A percentile compares a stretch with the other conserved stretches of the same genome.
These are phyloP conservation scores for Microsporum audouinii DNA, from an alignment of 2,329 filamentous ascomycete genomes.

Conservation along the genomic window DNA sequence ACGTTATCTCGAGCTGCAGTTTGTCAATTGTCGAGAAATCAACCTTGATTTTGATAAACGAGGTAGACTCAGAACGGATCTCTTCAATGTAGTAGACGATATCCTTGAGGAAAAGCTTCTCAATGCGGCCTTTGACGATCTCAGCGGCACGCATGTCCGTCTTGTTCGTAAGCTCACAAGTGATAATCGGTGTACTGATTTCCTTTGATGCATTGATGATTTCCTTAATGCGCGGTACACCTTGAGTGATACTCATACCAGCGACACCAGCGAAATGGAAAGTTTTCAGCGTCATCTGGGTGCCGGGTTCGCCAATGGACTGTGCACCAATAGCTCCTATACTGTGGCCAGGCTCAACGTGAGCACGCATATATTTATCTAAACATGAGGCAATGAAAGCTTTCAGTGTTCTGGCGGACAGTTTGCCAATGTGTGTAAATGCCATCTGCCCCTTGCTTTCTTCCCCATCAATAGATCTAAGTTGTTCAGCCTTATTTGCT, in stretches of 20 bases:
- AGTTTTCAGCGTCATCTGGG: conserved; percentile 98
- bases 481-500: conserved; percentile 47
- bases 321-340: conserved; percentile 94
- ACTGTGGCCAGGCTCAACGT: conserved; percentile 87
- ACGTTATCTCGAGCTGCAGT: conserved; percentile 67
- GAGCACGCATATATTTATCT: conserved; percentile 79
- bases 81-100: conserved; percentile 73
- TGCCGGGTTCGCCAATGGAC: conserved; percentile 95
- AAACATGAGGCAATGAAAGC: conserved; percentile 73
- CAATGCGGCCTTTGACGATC: conserved; percentile 83
- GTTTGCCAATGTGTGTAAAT: conserved; percentile 65
- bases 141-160: conserved; percentile 67
- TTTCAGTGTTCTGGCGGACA: conserved; percentile 61
- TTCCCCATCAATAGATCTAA: conserved; percentile 34
- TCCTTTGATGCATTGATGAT: conserved; percentile 96
- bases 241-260: conserved; percentile 97
- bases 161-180: conserved; percentile 69
- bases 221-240: conserved; percentile 99
- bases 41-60: conserved; percentile 69
- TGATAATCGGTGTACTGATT: conserved; percentile 91
- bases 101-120: conserved; percentile 85
- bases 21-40: conserved; percentile 67
- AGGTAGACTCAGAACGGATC: conserved; percentile 66
- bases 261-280: conserved; percentile 99
- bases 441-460: conserved; percentile 25